Conservation (phyloP, 441 rosid species). For the Pelargonium australe region DNA sequence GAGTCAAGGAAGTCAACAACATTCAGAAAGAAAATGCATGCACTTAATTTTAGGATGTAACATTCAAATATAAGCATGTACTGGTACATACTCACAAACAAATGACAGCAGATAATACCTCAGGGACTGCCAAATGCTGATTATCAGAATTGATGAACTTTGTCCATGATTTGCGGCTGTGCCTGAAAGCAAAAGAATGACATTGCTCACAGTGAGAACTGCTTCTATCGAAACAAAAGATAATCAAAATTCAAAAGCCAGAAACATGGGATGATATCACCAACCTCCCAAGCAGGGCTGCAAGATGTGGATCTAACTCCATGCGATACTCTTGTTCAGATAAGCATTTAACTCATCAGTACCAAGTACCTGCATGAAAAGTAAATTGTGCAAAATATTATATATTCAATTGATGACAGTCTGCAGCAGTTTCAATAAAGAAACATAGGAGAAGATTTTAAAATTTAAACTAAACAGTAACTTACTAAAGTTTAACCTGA, state of each 20-base stretch:
- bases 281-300: conserved; percentile 87
- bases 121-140: conserved; percentile 83
- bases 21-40: conserved; percentile 27
- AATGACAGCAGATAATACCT: conserved; percentile 38
- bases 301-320: conserved; percentile 86
- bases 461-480: too few species aligned
- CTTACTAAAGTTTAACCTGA: neutral
- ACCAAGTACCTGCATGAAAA: conserved; percentile 57
- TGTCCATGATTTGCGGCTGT: conserved; percentile 85
- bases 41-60: neutral
- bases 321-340: conserved; percentile 71
- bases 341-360: conserved; percentile 83
- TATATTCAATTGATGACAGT: too few species aligned
- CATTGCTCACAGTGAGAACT: conserved; percentile 12
- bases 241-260: neutral
- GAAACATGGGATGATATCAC: conserved; percentile 1
- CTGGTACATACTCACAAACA: neutral
- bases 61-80: neutral
- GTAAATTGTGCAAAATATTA: neutral
- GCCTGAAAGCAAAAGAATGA: conserved; percentile 37
- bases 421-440: neutral
- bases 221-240: neutral
- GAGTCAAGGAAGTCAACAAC: conserved; percentile 78
- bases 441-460: too few species aligned
- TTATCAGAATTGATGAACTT: conserved; percentile 80